Evolutionary conservation across 1,284 basidiomycete genomes (phyloP).

Genomic region (Malassezia furfur): DNA sequence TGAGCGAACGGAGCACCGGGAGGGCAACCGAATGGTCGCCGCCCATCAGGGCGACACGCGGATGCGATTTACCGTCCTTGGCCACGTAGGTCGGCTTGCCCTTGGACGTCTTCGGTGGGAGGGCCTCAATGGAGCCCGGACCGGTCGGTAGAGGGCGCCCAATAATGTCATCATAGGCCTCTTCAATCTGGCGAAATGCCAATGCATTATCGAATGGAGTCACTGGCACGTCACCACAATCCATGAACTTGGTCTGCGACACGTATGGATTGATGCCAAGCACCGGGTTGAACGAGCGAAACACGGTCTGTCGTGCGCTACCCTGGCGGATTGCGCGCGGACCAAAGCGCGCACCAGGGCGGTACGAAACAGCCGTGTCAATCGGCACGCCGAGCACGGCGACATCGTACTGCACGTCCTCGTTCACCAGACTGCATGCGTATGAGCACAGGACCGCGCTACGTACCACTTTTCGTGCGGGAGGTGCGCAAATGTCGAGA

Average conservation of each 20-base stretch:
- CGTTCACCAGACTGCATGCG: slow-evolving; percentile 17
- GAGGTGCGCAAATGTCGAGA: slow-evolving; percentile 27
- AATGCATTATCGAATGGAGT: slow-evolving; percentile 19
- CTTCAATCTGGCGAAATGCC: slow-evolving; percentile 25
- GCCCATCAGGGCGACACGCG: slow-evolving; percentile 50
- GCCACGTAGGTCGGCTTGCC: slow-evolving; percentile 13
- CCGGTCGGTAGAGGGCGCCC: slow-evolving; percentile 11
- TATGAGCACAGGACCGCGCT: not conserved
- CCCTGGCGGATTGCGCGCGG: slow-evolving; percentile 25
- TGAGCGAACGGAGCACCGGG: slow-evolving; percentile 49
- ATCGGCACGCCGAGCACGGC: slow-evolving; percentile 30
- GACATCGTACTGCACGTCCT: slow-evolving; percentile 22
- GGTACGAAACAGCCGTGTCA: slow-evolving; percentile 27
- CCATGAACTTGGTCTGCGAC: slow-evolving; percentile 23
- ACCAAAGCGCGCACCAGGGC: slow-evolving; percentile 26
- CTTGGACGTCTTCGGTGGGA: slow-evolving; percentile 6
- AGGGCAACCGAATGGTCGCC: slow-evolving; percentile 53
- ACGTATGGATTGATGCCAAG: slow-evolving; percentile 20
- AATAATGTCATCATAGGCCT: slow-evolving; percentile 6
- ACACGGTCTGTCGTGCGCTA: slow-evolving; percentile 22
- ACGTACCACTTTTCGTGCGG: slow-evolving; percentile 12
- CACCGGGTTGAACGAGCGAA: slow-evolving; percentile 17
- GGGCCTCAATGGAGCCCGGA: slow-evolving; percentile 18
- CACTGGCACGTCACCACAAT: slow-evolving; percentile 30
- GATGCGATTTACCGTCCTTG: slow-evolving; percentile 29